Evolutionary conservation across 2,329 filamentous ascomycete genomes (phyloP).

Genomic region (Aspergillus sp.): DNA sequence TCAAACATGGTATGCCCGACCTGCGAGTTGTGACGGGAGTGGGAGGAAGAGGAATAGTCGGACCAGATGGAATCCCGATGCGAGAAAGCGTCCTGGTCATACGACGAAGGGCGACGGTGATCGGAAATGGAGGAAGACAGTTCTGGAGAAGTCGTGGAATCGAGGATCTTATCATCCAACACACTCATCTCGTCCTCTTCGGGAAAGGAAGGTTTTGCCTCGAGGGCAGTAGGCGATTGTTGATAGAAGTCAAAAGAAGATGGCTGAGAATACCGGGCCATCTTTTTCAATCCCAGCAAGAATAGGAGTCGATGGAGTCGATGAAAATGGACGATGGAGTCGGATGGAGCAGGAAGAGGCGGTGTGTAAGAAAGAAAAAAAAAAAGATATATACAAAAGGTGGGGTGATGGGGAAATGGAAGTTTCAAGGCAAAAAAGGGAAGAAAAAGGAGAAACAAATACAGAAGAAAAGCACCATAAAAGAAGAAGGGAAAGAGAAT

Average conservation of each 20-base stretch:
- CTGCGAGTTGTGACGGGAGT: conserved; percentile 36
- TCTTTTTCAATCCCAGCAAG: conserved; percentile 10
- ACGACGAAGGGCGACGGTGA: conserved; percentile 36
- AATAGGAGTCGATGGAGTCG: conserved; percentile 1
- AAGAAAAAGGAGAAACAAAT: conserved; percentile 1
- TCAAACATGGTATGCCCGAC: conserved; percentile 44
- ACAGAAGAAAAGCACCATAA: neutral
- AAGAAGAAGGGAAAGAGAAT: neutral
- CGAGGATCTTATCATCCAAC: conserved; percentile 45
- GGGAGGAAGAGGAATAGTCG: conserved; percentile 39
- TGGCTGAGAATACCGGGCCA: conserved; percentile 41
- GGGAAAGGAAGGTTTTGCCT: conserved; percentile 34
- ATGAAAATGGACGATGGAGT: neutral
- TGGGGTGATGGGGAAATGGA: conserved; percentile 6
- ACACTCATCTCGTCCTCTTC: conserved; percentile 50
- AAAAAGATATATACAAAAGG: conserved; percentile 6
- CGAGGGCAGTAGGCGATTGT: conserved; percentile 37
- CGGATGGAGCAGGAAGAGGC: conserved; percentile 7
- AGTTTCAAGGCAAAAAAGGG: conserved; percentile 8
- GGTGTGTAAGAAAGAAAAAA: conserved; percentile 8
- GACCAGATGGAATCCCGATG: conserved; percentile 47
- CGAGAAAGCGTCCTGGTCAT: conserved; percentile 47
- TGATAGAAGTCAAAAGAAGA: conserved; percentile 39
- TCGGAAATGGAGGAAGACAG: conserved; percentile 40
- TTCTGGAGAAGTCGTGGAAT: conserved; percentile 42